Base-by-base conservation (phyloP, 768 basidiomycete species). In the Xanthoconium purpureum region DNA sequence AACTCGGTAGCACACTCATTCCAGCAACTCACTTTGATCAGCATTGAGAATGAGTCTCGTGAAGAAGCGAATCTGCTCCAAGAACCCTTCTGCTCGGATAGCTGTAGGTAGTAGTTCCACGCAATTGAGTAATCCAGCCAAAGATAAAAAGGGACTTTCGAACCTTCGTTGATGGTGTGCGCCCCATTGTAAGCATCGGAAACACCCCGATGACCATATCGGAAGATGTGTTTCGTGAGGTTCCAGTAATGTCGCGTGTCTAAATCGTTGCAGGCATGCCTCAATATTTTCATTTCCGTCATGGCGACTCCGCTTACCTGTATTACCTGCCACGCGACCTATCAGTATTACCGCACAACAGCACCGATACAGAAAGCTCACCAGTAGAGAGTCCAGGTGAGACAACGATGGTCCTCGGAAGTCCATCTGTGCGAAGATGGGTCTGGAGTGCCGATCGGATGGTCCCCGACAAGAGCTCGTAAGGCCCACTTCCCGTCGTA, bases 241-340 rank as follows among this genome's bases (percentile, higher is more conserved):
- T 70, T 69, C 79, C 78, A 79, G 50, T 80, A 79, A 48, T 70
- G 69, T 40, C 68, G 59, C 15, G 80, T 81, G 62, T 81, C 78
- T 77, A 58, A 2, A 40, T 49, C 49, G 50, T 53, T 18, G 44
- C 36, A 54, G 7, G 18, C 56, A 54, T 52, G 56, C 55, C 18
- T 72, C 56, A 62, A 33, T 20, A 9, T 45, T 38, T 51, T 68
- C 59, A 64, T 61, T 38, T 68, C 58, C 63, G 63, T 30, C 29
- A 51, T 48, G 38, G 54, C 59, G 44, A 59, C 24, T 52, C 56
- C 20, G 44, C 64, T 59, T 47, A 63, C 64, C 67, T 37, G 64
- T 61, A 47, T 65, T 71, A 18, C 60, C 61, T 72, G 17, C 14
- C 42, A 50, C 39, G 38, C 32, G 38, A 33, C 5, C 20, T 12